A percentile compares a stretch with the other conserved stretches of the same genome.
Evolutionary conservation across 2,329 filamentous ascomycete genomes (phyloP).

Genomic region (Simplicillium aogashimaense): DNA sequence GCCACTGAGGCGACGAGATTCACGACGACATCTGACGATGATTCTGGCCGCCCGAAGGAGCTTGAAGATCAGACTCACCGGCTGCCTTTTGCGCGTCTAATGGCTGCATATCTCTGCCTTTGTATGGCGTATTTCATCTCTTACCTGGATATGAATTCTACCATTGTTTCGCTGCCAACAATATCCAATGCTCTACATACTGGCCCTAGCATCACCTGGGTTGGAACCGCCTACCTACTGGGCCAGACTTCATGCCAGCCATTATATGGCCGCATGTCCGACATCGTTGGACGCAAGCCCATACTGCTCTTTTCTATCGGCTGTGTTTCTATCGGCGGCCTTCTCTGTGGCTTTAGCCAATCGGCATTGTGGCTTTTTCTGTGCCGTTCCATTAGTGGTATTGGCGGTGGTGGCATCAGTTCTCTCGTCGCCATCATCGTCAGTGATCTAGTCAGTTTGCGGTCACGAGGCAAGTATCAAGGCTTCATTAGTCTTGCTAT

Average conservation of each 20-base stretch:
- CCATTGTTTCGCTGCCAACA: neutral
- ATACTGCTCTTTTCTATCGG: conserved; percentile 19
- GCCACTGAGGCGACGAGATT: no score
- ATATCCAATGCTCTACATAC: neutral
- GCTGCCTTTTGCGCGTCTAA: neutral
- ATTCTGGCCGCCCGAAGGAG: neutral
- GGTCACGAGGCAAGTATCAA: conserved; percentile 60
- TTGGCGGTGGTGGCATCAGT: conserved; percentile 59
- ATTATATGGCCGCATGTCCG: conserved; percentile 25
- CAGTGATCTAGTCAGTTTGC: conserved; percentile 55
- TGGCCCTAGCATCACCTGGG: conserved; percentile 1
- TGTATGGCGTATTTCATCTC: conserved; percentile 1
- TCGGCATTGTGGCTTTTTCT: conserved; percentile 19
- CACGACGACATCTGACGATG: neutral
- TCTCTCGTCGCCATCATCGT: conserved; percentile 56
- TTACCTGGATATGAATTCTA: neutral
- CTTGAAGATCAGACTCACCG: neutral
- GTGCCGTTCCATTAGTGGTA: conserved; percentile 22
- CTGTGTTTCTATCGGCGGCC: conserved; percentile 23
- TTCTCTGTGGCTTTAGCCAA: conserved; percentile 22
- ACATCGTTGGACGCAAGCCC: conserved; percentile 27
- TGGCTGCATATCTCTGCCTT: conserved; percentile 1
- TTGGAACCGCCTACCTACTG: neutral
- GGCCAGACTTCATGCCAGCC: conserved; percentile 15
- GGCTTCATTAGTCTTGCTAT: conserved; percentile 23